Percentiles rank a stretch among this genome's conserved stretches.
Conservation (phyloP, 495 filamentous ascomycete species). For the Penicillium salamii region DNA sequence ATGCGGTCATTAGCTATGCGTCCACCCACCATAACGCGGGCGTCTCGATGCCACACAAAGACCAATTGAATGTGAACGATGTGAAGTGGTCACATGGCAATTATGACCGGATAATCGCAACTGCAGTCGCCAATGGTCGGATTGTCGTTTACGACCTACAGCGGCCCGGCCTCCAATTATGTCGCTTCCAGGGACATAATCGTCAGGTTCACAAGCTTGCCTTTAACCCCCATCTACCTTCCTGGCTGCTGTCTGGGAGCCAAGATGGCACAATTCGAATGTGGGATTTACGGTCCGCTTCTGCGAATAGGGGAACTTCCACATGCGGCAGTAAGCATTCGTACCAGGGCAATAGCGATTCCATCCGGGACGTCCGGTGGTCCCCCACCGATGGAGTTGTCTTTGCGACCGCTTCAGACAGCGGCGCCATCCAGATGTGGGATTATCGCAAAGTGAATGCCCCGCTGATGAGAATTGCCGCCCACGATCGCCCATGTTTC, state of each 20-base stretch:
- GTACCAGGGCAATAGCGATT: constrained; percentile 67
- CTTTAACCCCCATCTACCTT: constrained; percentile 79
- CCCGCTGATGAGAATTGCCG: constrained; percentile 71
- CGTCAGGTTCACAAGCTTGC: constrained; percentile 90
- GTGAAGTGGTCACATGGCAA: constrained; percentile 78
- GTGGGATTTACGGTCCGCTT: constrained; percentile 66
- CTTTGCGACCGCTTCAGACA: constrained; percentile 90
- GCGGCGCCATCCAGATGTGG: constrained; percentile 72
- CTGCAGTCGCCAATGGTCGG: constrained; percentile 81
- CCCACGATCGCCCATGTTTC: constrained; percentile 76
- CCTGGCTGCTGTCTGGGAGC: constrained; percentile 80
- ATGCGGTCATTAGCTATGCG: constrained; percentile 68
- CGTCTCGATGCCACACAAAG: constrained; percentile 55
- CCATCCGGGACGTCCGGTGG: constrained; percentile 85
- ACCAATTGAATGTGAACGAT: constrained; percentile 77
- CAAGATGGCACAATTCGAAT: constrained; percentile 88
- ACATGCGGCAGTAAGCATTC: constrained; percentile 53
- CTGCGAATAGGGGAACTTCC: constrained; percentile 45
- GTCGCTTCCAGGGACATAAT: constrained; percentile 78
- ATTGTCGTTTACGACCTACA: constrained; percentile 85
- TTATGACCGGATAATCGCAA: constrained; percentile 68
- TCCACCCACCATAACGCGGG: constrained; percentile 54
- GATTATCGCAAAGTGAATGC: constrained; percentile 59
- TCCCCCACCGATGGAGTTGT: constrained; percentile 77
- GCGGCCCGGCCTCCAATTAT: constrained; percentile 67